Conservation (phyloP, 163 green algal genomes). For the Chlamydomonas reinhardtii region DNA sequence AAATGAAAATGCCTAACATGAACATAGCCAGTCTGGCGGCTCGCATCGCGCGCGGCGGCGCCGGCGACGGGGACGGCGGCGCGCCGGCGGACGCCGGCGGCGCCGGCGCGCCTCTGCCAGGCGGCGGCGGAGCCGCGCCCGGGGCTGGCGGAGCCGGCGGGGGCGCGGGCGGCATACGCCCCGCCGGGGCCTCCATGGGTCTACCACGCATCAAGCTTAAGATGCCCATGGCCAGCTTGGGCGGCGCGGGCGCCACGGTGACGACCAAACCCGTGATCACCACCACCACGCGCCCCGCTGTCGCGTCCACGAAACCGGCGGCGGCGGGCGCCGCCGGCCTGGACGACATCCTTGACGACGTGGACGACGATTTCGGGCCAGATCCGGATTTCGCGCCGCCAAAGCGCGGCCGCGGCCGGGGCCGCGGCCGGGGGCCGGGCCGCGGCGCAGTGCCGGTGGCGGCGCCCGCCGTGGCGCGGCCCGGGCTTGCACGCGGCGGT, state of each 20-base stretch:
- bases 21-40: slow-evolving; percentile 36
- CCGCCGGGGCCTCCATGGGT: neutral
- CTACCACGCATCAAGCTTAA: slow-evolving; percentile 31
- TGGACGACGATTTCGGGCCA: slow-evolving; percentile 29
- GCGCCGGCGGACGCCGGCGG: neutral
- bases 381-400: slow-evolving; percentile 34
- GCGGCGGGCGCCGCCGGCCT: neutral
- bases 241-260: neutral
- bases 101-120: neutral
- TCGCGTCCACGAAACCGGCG: neutral
- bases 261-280: slow-evolving; percentile 16
- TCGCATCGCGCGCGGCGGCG: slow-evolving; percentile 21
- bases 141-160: neutral
- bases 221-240: neutral
- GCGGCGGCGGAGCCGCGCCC: neutral
- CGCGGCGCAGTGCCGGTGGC: neutral
- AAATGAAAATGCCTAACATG: slow-evolving; percentile 27
- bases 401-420: neutral
- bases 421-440: neutral
- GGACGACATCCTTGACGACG: slow-evolving; percentile 24
- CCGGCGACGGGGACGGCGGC: neutral
- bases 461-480: neutral
- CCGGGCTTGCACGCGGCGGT: neutral
- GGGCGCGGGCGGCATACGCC: neutral
- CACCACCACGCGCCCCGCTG: neutral